Evolutionary conservation across 495 filamentous ascomycete genomes (phyloP).

Genomic region (Schizothecium vesticola): DNA sequence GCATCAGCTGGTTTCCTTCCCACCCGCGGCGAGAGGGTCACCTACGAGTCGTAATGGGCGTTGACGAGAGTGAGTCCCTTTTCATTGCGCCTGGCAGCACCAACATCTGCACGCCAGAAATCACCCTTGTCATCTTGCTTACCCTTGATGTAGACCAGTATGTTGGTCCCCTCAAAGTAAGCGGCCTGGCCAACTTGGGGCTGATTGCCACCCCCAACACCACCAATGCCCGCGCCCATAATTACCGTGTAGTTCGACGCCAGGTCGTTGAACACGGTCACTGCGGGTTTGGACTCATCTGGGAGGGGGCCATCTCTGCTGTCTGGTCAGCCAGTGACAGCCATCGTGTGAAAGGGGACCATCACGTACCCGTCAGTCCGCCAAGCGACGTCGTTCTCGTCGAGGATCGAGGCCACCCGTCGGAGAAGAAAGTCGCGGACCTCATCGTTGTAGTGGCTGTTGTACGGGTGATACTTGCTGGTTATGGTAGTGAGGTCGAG

Average conservation of each 20-base stretch:
- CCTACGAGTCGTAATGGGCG: conserved; percentile 76
- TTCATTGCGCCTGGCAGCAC: conserved; percentile 43
- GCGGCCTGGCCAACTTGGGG: conserved; percentile 35
- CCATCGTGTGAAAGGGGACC: background rate
- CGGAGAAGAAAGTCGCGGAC: conserved; percentile 70
- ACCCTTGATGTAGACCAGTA: conserved; percentile 86
- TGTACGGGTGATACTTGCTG: conserved; percentile 80
- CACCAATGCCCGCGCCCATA: conserved; percentile 18
- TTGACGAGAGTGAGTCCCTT: conserved; percentile 85
- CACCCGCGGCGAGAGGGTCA: background rate
- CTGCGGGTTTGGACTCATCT: conserved; percentile 20
- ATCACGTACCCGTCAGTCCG: conserved; percentile 23
- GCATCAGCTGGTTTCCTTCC: conserved; percentile 9
- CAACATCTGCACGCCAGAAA: conserved; percentile 54
- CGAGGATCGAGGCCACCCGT: conserved; percentile 63
- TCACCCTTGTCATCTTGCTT: conserved; percentile 60
- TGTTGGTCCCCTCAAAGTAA: conserved; percentile 91
- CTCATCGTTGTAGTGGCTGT: conserved; percentile 74
- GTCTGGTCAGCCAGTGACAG: background rate
- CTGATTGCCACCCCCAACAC: conserved; percentile 17
- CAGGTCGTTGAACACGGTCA: conserved; percentile 72
- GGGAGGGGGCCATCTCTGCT: conserved; percentile 1
- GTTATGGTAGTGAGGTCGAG: conserved; percentile 70
- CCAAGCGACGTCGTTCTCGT: conserved; percentile 46
- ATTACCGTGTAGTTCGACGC: conserved; percentile 67